phyloP scores from a whole-genome alignment of 768 basidiomycete genomes.

The Boletus vinaceobasis region DNA sequence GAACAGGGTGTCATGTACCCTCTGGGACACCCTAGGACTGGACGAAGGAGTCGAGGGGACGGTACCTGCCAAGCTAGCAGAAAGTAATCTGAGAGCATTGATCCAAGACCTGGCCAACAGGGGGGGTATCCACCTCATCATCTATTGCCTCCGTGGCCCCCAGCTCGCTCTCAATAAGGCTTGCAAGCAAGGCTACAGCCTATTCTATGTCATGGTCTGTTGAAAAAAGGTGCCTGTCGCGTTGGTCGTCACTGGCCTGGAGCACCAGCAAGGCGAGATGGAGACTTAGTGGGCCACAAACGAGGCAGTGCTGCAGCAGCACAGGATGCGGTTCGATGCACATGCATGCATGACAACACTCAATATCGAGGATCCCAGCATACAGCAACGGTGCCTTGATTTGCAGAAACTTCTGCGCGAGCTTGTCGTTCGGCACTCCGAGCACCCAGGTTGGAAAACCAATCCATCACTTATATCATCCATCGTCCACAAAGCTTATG shows the following conservation, averaged over 20 bases:
- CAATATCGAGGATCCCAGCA: background rate
- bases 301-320: constrained; percentile 16
- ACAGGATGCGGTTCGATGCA: constrained; percentile 27
- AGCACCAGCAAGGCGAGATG: constrained; percentile 19
- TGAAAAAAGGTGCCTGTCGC: constrained; percentile 32
- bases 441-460: background rate
- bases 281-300: constrained; percentile 30
- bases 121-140: background rate
- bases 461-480: background rate
- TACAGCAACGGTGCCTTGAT: background rate
- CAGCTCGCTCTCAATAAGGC: background rate
- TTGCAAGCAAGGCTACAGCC: constrained; percentile 29
- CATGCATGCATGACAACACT: background rate
- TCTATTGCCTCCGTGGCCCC: background rate
- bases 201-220: constrained; percentile 34
- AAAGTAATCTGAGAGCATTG: background rate
- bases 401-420: background rate
- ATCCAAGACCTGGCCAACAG: background rate
- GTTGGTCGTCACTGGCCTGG: constrained; percentile 35
- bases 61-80: background rate
- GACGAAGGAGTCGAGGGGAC: background rate
- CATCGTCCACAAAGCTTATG: background rate
- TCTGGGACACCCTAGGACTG: constrained; percentile 4
- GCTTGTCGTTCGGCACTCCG: background rate
- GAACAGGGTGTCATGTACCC: background rate